Percentiles rank a stretch among this genome's conserved stretches.
phyloP scores from a whole-genome alignment of 2,329 filamentous ascomycete genomes.

The Sporothrix inflata region DNA sequence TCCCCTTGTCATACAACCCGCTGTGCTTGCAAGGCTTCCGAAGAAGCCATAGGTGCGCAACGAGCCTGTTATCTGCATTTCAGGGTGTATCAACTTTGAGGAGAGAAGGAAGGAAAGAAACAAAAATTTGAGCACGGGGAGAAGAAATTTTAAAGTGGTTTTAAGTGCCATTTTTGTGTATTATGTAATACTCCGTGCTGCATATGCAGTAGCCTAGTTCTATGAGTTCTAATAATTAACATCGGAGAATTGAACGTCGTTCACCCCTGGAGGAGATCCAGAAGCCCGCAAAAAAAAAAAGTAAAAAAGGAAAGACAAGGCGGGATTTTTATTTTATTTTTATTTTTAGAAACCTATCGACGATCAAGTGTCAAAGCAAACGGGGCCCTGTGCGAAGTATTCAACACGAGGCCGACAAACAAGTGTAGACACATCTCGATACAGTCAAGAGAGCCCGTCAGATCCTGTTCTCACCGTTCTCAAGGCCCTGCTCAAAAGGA shows the following conservation, averaged over 20 bases:
- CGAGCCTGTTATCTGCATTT: conserved; percentile 59
- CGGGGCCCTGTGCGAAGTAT: too few species aligned
- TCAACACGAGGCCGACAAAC: not conserved
- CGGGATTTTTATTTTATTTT: too few species aligned
- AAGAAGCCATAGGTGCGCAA: conserved; percentile 43
- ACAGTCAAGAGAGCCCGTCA: not conserved
- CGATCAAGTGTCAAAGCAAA: too few species aligned
- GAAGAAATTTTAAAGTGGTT: not conserved
- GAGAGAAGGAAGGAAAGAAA: conserved; percentile 44
- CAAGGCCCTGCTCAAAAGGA: not conserved
- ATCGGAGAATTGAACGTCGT: not conserved
- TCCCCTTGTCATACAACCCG: conserved; percentile 64
- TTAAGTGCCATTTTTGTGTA: not conserved
- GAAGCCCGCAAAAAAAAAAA: not conserved
- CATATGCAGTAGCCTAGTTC: not conserved
- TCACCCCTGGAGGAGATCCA: not conserved
- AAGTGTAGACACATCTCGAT: not conserved
- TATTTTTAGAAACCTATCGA: too few species aligned
- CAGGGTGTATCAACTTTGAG: conserved; percentile 60
- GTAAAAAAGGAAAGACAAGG: not conserved
- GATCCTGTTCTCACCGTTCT: not conserved
- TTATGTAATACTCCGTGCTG: not conserved
- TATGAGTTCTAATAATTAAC: not conserved
- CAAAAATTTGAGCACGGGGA: conserved; percentile 1
- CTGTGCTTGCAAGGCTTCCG: conserved; percentile 44